Conservation (phyloP, 345 rosid species). For the Anastatica hierochuntica region DNA sequence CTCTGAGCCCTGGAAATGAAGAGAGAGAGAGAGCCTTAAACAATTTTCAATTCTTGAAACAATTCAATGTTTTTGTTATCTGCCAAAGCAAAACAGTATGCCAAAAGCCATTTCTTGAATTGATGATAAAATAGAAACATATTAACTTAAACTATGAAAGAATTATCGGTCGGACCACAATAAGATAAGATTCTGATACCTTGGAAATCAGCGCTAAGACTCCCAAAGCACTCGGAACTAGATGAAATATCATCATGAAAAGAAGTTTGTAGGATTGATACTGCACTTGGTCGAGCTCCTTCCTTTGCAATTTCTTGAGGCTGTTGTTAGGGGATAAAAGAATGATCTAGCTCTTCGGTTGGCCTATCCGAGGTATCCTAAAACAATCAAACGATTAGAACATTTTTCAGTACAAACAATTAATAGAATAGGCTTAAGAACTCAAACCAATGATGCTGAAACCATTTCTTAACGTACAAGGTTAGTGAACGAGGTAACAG, state of each 20-base stretch:
- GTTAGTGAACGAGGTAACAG: conserved; percentile 17
- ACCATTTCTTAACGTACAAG: conserved; percentile 15
- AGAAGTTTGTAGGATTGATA: conserved; percentile 68
- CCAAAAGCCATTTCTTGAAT: not conserved
- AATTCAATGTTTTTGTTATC: not conserved
- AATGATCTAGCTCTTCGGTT: conserved; percentile 22
- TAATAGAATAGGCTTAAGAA: not conserved
- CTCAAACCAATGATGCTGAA: conserved; percentile 26
- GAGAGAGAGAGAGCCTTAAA: not conserved
- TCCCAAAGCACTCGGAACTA: conserved; percentile 76
- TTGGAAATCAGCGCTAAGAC: conserved; percentile 74
- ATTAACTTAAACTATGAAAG: not conserved
- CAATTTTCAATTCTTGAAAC: not conserved
- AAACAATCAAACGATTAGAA: not conserved
- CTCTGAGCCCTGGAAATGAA: conserved; percentile 49
- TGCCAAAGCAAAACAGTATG: not conserved
- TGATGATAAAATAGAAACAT: not conserved
- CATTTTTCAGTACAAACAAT: not conserved
- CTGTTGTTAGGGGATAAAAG: conserved; percentile 29
- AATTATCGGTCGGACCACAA: not conserved
- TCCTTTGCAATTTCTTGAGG: conserved; percentile 47
- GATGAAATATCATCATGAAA: conserved; percentile 62
- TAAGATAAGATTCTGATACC: conserved; percentile 32
- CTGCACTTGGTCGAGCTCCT: conserved; percentile 75
- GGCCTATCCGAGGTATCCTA: conserved; percentile 37